phyloP scores from a whole-genome alignment of 164 flowering plant species.

The Piper longum region DNA sequence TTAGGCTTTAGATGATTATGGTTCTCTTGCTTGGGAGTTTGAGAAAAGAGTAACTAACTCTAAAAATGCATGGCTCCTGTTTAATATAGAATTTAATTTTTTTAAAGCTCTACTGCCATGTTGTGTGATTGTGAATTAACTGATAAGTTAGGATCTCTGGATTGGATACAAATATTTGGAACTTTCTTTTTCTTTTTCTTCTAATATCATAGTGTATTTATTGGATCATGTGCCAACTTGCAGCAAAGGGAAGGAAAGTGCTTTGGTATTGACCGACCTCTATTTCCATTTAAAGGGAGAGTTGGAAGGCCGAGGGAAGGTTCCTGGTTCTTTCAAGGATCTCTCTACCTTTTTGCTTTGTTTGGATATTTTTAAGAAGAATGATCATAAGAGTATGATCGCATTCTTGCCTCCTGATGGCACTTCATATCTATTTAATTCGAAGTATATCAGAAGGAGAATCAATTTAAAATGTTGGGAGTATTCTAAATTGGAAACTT shows the following conservation, averaged over 20 bases:
- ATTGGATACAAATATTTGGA: not conserved
- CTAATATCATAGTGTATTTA: not conserved
- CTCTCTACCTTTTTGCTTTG: constrained; percentile 42
- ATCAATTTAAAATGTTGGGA: constrained; percentile 68
- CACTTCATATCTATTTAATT: constrained; percentile 34
- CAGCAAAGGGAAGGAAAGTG: constrained; percentile 51
- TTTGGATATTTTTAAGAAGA: constrained; percentile 24
- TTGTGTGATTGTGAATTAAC: not conserved
- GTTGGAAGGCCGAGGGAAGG: constrained; percentile 68
- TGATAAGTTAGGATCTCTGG: not conserved
- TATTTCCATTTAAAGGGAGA: constrained; percentile 85
- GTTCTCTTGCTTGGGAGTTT: no score
- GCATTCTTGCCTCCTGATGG: constrained; percentile 18
- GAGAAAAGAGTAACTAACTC: no score
- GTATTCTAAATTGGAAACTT: constrained; percentile 54
- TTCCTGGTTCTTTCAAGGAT: constrained; percentile 67
- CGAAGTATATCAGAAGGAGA: constrained; percentile 27
- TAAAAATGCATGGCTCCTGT: no score
- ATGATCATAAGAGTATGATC: constrained; percentile 19
- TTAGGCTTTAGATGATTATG: no score
- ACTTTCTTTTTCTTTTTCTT: not conserved
- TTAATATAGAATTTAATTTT: no score
- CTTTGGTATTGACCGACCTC: constrained; percentile 62
- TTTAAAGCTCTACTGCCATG: no score
- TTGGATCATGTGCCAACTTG: constrained; percentile 3